These are phyloP conservation scores for Senna tora DNA, from an alignment of 306 rosid species.

Conservation along the genomic window DNA sequence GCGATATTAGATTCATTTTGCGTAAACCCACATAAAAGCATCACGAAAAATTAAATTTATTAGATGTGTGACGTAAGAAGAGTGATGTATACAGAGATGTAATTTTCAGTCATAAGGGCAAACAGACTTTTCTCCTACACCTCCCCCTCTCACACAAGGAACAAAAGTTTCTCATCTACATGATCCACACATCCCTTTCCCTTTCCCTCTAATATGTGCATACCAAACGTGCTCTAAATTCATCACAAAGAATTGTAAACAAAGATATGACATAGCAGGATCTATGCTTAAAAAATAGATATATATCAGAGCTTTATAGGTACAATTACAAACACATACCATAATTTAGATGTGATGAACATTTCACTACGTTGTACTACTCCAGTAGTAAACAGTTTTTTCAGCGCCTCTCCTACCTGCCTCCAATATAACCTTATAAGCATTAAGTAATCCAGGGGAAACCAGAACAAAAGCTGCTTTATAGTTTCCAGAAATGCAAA, in stretches of 20 bases:
- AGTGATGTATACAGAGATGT: too few species aligned
- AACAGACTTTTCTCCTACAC: too few species aligned
- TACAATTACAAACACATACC: neutral
- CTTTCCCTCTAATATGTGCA: too few species aligned
- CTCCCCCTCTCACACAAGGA: too few species aligned
- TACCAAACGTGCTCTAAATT: too few species aligned
- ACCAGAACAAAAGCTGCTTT: neutral
- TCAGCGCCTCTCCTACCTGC: slow-evolving; percentile 21
- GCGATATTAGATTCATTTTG: neutral
- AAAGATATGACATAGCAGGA: neutral
- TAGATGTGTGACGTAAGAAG: neutral
- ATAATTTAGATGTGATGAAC: slow-evolving; percentile 11
- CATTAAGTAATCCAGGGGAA: neutral
- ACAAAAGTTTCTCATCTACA: too few species aligned
- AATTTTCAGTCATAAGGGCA: too few species aligned
- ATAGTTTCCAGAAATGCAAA: neutral
- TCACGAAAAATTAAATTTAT: neutral
- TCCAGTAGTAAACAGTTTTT: slow-evolving; percentile 12
- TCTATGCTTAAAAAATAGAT: too few species aligned
- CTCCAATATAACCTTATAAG: neutral
- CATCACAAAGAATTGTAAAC: neutral
- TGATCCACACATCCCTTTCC: too few species aligned
- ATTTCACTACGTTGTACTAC: slow-evolving; percentile 16
- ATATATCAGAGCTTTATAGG: neutral
- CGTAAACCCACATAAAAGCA: neutral